These are phyloP conservation scores for Chenopodium berlandieri DNA, from an alignment of 148 eudicot genomes.

Conservation along the genomic window DNA sequence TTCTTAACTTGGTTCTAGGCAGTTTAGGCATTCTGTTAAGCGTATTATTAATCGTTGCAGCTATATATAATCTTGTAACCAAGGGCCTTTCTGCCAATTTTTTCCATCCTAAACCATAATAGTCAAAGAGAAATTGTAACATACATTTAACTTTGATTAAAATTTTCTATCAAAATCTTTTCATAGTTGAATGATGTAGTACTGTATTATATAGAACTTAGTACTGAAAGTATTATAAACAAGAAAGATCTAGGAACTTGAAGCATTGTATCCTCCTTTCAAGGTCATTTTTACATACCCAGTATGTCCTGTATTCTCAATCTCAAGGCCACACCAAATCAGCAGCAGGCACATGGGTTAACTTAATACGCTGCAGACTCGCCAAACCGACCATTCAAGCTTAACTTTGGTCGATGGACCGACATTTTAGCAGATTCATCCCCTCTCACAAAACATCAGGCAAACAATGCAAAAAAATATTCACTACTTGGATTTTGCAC, in stretches of 20 bases:
- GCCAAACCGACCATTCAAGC: constrained; percentile 23
- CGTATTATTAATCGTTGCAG: constrained; percentile 27
- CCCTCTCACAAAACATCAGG: constrained; percentile 11
- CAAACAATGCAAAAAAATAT: not conserved
- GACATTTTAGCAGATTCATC: constrained; percentile 25
- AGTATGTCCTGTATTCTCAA: constrained; percentile 2
- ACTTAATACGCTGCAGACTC: constrained; percentile 1
- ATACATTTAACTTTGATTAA: not conserved
- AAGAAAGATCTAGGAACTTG: constrained; percentile 29
- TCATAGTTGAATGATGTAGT: not conserved
- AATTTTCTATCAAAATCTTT: not conserved
- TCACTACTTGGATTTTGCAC: constrained; percentile 1
- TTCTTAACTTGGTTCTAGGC: constrained; percentile 50
- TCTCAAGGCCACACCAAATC: constrained; percentile 9
- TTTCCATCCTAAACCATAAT: constrained; percentile 43
- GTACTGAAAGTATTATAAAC: not conserved
- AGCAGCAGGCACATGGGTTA: constrained; percentile 23
- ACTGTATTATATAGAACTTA: not conserved
- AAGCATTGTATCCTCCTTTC: constrained; percentile 19
- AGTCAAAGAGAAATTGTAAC: not conserved
- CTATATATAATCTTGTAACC: constrained; percentile 40
- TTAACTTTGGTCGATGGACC: constrained; percentile 14
- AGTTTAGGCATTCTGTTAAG: constrained; percentile 40
- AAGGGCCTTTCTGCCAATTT: constrained; percentile 58
- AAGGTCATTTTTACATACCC: constrained; percentile 13